Base-by-base conservation (phyloP, 2,329 filamentous ascomycete genomes). In the Fusarium torulosum region DNA sequence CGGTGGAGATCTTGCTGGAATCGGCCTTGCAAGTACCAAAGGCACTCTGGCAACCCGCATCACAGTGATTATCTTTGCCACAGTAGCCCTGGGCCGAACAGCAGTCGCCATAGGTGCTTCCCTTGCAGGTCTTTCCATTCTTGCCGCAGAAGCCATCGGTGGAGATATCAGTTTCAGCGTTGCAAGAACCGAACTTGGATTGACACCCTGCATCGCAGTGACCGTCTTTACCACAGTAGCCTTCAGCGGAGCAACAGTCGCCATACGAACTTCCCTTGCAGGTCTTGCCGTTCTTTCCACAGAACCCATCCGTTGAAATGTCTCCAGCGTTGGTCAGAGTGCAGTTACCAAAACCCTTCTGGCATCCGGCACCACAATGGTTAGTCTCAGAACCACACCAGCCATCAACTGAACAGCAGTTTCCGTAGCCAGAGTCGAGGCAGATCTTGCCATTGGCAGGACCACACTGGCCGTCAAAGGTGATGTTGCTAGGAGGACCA, bases 251-350 rank as follows among this genome's bases (percentile, higher is more conserved):
- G 3, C 51, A 59, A 5, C 56, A 59, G 6, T 55, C 51, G 2
- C 56, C 56, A n/a, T n/a, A n/a, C n/a, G n/a, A n/a, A n/a, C 41
- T 47, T 1, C 56, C 56, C 14, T 47, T 55, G 29, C 51, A 59
- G 4, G 40, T 47, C 52, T 60, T 60, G 0, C 52, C 43, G 10
- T 60, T 56, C 44, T 33, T 53, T 1, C 57, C 57, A 6, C 52
- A 60, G 13, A 21, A 46, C 0, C 56, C 56, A 15, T 61, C 53
- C 3, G 41, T 61, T 4, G 53, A 59, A 1, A 59, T 11, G n/a
- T 54, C 19, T 2, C 33, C 53, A 3, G 53, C 23, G 9, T 57
- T 11, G 4, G 45, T n/a, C 4, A 27, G 3, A 2, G 54, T 40
- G n/a, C 47, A 62, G 11, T 21, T 62, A 2, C 54, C 54, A 6